Evolutionary conservation across 352 stramenopile genomes (phyloP).

Genomic region (Thalassiosira sp.): DNA sequence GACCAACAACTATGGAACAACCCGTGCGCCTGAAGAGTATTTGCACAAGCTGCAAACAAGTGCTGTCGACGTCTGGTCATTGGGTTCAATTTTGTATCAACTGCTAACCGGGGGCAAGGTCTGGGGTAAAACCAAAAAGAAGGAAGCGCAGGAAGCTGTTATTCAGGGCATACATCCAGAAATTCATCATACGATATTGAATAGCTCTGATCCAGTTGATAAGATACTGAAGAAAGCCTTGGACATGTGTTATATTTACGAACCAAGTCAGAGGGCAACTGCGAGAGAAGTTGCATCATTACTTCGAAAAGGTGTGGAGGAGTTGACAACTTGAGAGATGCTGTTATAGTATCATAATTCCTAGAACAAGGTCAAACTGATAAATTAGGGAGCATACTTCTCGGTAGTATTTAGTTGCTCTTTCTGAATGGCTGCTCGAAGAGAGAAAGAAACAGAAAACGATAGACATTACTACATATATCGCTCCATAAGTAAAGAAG

Average conservation of each 20-base stretch:
- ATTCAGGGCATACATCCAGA: constrained; percentile 13
- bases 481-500: too few relatives aligned
- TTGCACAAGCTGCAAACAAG: constrained; percentile 13
- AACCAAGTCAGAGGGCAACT: constrained; percentile 15
- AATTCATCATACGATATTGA: constrained; percentile 19
- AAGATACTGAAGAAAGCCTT: constrained; percentile 19
- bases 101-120: constrained; percentile 23
- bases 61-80: constrained; percentile 39
- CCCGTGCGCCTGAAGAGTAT: constrained; percentile 40
- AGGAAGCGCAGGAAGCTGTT: constrained; percentile 3
- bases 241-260: constrained; percentile 26
- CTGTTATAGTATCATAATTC: background rate
- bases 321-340: background rate
- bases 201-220: constrained; percentile 23
- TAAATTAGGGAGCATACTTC: too few relatives aligned
- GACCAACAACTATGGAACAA: background rate
- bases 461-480: too few relatives aligned
- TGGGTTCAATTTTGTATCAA: constrained; percentile 37
- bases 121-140: constrained; percentile 4
- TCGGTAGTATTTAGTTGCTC: too few relatives aligned
- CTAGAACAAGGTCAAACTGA: too few relatives aligned
- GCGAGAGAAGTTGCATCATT: constrained; percentile 22
- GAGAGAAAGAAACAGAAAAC: too few relatives aligned
- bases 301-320: constrained; percentile 3
- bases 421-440: too few relatives aligned